Evolutionary conservation across 2,329 filamentous ascomycete genomes (phyloP).

Genomic region (Arthrobotrys iridis): DNA sequence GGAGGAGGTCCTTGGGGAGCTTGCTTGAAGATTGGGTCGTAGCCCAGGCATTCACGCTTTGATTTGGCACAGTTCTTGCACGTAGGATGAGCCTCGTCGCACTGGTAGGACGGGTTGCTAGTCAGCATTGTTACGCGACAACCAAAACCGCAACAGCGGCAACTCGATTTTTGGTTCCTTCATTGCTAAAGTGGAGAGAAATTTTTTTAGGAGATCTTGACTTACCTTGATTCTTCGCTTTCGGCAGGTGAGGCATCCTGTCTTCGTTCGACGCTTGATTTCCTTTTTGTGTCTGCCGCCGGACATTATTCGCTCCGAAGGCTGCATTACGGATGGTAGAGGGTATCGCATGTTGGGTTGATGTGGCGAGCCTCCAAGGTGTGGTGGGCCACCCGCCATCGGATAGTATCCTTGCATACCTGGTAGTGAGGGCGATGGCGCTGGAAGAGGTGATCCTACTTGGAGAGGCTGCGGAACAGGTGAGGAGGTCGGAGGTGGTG

Average conservation of each 20-base stretch:
- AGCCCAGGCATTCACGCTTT: conserved; percentile 85
- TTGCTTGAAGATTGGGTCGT: conserved; percentile 86
- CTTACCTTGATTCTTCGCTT: conserved; percentile 78
- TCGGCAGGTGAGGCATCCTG: conserved; percentile 73
- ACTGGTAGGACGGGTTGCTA: conserved; percentile 69
- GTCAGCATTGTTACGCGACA: conserved; percentile 33
- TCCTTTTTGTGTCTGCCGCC: conserved; percentile 72
- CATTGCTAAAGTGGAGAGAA: conserved; percentile 52
- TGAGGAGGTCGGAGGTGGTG: conserved; percentile 63
- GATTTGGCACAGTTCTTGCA: conserved; percentile 92
- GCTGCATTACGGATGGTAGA: conserved; percentile 66
- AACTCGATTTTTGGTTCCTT: conserved; percentile 54
- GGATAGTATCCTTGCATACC: conserved; percentile 68
- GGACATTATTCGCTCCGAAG: conserved; percentile 67
- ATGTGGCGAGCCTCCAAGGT: conserved; percentile 66
- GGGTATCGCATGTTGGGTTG: conserved; percentile 66
- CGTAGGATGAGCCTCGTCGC: conserved; percentile 91
- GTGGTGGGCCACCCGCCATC: conserved; percentile 62
- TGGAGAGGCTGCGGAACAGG: conserved; percentile 61
- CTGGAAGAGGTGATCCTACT: conserved; percentile 68
- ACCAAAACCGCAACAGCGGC: conserved; percentile 55
- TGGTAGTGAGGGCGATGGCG: conserved; percentile 62
- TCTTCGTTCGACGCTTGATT: conserved; percentile 79
- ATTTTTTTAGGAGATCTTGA: conserved; percentile 6
- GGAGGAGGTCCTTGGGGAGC: conserved; percentile 74